phyloP scores from a whole-genome alignment of 441 rosid genomes.

The Bruguiera hainesii region DNA sequence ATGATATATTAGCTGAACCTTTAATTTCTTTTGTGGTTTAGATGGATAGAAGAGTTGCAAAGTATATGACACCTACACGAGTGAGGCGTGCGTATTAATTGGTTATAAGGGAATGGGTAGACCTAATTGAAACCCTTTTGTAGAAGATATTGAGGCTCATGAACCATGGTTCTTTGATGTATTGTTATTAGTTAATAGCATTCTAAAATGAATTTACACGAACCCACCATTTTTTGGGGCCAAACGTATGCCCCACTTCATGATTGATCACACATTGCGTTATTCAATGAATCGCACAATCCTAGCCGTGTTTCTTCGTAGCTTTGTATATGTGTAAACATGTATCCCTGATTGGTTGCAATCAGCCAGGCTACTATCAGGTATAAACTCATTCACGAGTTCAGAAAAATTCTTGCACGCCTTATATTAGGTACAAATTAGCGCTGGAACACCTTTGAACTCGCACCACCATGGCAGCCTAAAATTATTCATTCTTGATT shows the following conservation, averaged over 20 bases:
- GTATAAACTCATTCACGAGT: not conserved
- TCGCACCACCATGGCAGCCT: not conserved
- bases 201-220: not conserved
- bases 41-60: no score
- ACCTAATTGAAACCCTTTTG: not conserved
- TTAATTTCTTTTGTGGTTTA: no score
- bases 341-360: not conserved
- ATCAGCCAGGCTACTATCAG: not conserved
- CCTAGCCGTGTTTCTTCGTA: not conserved
- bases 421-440: not conserved
- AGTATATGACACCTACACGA: no score
- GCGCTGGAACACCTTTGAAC: not conserved
- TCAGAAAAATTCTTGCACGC: not conserved
- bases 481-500: not conserved
- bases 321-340: not conserved
- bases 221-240: no score
- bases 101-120: no score
- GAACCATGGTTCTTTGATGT: not conserved
- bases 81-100: no score
- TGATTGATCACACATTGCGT: constrained; percentile 13
- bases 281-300: constrained; percentile 4
- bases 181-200: not conserved
- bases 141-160: not conserved
- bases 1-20: not conserved
- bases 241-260: constrained; percentile 18